Base-by-base conservation (phyloP, 805 yeast genomes). In the Hanseniaspora vineae region DNA sequence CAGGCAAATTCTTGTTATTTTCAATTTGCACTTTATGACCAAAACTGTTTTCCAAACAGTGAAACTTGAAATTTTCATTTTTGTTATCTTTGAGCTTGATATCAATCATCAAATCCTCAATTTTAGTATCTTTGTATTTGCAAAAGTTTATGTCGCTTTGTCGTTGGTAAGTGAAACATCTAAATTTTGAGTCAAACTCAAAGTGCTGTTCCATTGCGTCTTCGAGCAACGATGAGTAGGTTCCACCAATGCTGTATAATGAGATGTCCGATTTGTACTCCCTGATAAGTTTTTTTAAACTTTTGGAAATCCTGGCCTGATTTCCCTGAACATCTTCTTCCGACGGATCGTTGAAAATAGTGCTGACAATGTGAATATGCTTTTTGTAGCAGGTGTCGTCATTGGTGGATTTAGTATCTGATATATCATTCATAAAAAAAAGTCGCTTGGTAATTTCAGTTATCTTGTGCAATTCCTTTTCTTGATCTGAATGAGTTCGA, bases 11-110 rank as follows among this genome's bases (percentile, higher is more conserved):
- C 11, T 31, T 31, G 17, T 23, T 44, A 29, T 48, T 48, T 39
- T 48, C 50, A 20, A 48, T 44, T 12, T 32, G 33, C 2, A 48
- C 47, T 31, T 48, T 48, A 19, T 48, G 50, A 3, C 50, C 50
- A 48, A 40, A 48, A 2, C 39, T 14, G 31, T 48, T 48, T 31
- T 48, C 50, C 18, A 48, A 18, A 31, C 42, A 42, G 17, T 48
- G 42, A 18, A 48, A 44, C 31, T 37, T 33, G n/a, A 48, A 37
- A 15, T 35, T 42, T n/a, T 29, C 39, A 31, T 48, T 44, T 2
- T 40, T 42, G 5, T 6, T 14, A 6, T 39, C 9, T 39, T 45
- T 42, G 20, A 48, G 31, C 17, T 44, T 15, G 2, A 44, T 23
- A 32, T 19, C 19, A 3, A 20, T 23, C 8, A 10, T 19, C 29